Base-by-base conservation (phyloP, 2,329 filamentous ascomycete genomes). In the Mollisiaceae sp. region DNA sequence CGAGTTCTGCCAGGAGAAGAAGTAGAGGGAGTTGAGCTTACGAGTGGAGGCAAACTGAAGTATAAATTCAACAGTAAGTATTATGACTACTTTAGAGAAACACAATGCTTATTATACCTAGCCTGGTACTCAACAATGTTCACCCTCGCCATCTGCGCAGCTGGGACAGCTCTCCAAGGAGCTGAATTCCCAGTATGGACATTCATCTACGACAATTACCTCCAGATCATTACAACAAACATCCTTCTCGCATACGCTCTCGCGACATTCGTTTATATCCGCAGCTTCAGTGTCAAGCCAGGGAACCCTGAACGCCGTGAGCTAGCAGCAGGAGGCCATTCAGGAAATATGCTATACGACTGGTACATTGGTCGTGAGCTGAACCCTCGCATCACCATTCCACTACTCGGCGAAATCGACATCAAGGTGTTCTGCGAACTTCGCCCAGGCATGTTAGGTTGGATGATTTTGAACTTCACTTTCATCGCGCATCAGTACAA, bases 361-460 rank as follows among this genome's bases (percentile, higher is more conserved):
- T 98, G 93, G 88, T 98, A 93, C 80, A 97, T 98, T 70, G 94
- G 94, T 22, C 91, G 94, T 35, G 94, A 98, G 78, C 88, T 98
- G 67, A 98, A 98, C 79, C 94, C 94, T 2, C 92, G 94, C 58
- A 79, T 96, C 66, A 87, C 84, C 0, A 80, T 97, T 27, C 93
- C 93, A 1, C 77, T 96, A 58, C 84, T 97, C 69, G 92, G 93
- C 65, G 91, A 93, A 72, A 84, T 97, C 59, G 94, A 98, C 75
- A 90, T 98, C 79, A 97, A 97, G 80, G 84, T 89, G 66, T 97
- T 90, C 78, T 91, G 91, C 78, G 94, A 98, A 79, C 84, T 97
- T 74, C 89, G 94, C n/a, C 94, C 94, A 0, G 94, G 94, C 57
- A 86, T 98, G 83, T 85, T 97, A 59, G 92, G 92, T 60, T 98